A percentile compares a stretch with the other conserved stretches of the same genome.
Evolutionary conservation across 2,329 filamentous ascomycete species (phyloP).

Genomic region (Ophiosphaerella herpotricha): DNA sequence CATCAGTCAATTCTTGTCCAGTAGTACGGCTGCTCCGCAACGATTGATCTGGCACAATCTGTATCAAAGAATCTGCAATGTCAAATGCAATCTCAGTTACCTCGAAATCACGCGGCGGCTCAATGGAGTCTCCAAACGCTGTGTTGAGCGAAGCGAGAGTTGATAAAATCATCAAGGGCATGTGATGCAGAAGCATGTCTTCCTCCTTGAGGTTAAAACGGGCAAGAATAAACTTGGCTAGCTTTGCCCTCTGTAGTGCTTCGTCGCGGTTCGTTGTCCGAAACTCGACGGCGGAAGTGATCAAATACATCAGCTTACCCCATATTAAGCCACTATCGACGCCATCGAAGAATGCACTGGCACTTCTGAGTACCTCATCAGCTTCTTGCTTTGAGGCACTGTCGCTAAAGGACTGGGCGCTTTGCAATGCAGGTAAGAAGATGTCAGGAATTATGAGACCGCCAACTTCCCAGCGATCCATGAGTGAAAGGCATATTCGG

Average conservation of each 20-base stretch:
- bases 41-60: slow-evolving; percentile 44
- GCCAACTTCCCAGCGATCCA: slow-evolving; percentile 98
- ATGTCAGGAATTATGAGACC: slow-evolving; percentile 85
- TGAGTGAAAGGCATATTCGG: slow-evolving; percentile 88
- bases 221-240: slow-evolving; percentile 79
- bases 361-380: slow-evolving; percentile 86
- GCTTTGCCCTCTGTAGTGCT: slow-evolving; percentile 64
- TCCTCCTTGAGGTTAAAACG: slow-evolving; percentile 95
- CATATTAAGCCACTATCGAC: slow-evolving; percentile 95
- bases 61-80: slow-evolving; percentile 44
- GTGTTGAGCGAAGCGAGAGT: slow-evolving; percentile 56
- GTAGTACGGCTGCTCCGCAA: slow-evolving; percentile 19
- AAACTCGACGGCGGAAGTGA: slow-evolving; percentile 56
- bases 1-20: slow-evolving; percentile 8
- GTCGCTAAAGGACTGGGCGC: slow-evolving; percentile 74
- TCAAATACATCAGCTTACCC: slow-evolving; percentile 73
- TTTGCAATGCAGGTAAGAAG: slow-evolving; percentile 83
- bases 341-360: slow-evolving; percentile 95
- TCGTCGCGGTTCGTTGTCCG: slow-evolving; percentile 57
- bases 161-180: slow-evolving; percentile 74
- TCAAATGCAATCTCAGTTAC: slow-evolving; percentile 37
- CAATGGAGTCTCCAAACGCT: slow-evolving; percentile 23
- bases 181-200: slow-evolving; percentile 88
- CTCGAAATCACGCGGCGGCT: slow-evolving; percentile 14
- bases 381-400: slow-evolving; percentile 72